phyloP scores from a whole-genome alignment of 345 rosid genomes.

The Kernera saxatilis region DNA sequence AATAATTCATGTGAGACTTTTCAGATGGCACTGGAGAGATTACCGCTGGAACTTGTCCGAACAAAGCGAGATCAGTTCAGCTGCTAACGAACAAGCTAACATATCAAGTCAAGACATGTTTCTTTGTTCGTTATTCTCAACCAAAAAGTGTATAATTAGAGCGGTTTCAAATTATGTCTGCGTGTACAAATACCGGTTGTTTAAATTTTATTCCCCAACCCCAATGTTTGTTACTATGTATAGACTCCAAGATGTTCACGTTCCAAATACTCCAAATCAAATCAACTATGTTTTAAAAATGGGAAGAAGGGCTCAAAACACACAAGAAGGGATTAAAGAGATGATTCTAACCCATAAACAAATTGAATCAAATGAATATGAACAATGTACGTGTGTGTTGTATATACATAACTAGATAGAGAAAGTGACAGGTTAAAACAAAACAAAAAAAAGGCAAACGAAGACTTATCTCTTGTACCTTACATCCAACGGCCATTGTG shows the following conservation, averaged over 20 bases:
- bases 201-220: neutral
- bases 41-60: slow-evolving; percentile 77
- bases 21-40: slow-evolving; percentile 76
- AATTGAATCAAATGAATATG: slow-evolving; percentile 23
- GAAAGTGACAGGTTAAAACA: neutral
- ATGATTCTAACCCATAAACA: neutral
- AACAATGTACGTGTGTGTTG: neutral
- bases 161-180: neutral
- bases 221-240: neutral
- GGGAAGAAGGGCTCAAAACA: neutral
- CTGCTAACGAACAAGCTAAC: slow-evolving; percentile 20
- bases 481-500: slow-evolving; percentile 15
- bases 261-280: neutral
- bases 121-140: neutral
- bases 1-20: neutral
- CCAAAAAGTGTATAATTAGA: neutral
- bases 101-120: neutral
- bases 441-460: neutral
- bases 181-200: neutral
- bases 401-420: slow-evolving; percentile 3
- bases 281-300: neutral
- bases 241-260: neutral
- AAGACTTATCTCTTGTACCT: slow-evolving; percentile 11
- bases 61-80: slow-evolving; percentile 43
- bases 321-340: neutral